Evolutionary conservation across 2,329 filamentous ascomycete genomes (phyloP).

Genomic region (Chaetomiaceae sp.): DNA sequence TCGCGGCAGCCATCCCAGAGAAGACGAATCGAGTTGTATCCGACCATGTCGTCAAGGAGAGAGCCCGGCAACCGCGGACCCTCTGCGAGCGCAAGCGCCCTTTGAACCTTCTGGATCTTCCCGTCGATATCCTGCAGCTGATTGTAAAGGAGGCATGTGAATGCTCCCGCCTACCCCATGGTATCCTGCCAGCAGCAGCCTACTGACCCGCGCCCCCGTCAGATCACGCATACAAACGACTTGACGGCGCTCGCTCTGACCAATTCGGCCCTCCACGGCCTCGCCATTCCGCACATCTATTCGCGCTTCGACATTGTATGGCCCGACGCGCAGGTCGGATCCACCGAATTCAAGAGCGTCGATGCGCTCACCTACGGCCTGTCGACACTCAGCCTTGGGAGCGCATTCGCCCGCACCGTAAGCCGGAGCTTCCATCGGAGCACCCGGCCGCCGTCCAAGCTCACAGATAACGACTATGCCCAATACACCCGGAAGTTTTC

Average conservation of each 20-base stretch:
- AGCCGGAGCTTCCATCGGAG: constrained; percentile 31
- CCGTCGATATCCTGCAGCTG: constrained; percentile 71
- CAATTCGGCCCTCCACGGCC: constrained; percentile 70
- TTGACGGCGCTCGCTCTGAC: constrained; percentile 72
- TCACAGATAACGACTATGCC: constrained; percentile 63
- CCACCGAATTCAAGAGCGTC: constrained; percentile 66
- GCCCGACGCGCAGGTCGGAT: constrained; percentile 65
- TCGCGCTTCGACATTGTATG: constrained; percentile 84
- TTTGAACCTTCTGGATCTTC: constrained; percentile 67
- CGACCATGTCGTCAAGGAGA: constrained; percentile 51
- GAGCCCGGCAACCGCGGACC: constrained; percentile 64
- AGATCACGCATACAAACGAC: constrained; percentile 80
- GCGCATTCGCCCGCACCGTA: constrained; percentile 39
- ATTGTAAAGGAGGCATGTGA: constrained; percentile 68
- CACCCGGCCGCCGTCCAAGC: constrained; percentile 27
- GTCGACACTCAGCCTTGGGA: constrained; percentile 71
- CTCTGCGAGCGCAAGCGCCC: constrained; percentile 54
- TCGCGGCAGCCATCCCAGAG: constrained; percentile 20
- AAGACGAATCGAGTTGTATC: constrained; percentile 30
- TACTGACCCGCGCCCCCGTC: constrained; percentile 17
- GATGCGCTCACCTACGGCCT: constrained; percentile 80
- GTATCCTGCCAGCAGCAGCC: not conserved
- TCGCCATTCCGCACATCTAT: constrained; percentile 76
- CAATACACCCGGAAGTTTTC: constrained; percentile 78
- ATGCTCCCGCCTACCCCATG: not conserved